Percentiles rank a stretch among this genome's conserved stretches.
These are phyloP conservation scores for Zygosaccharomyces pseudorouxii DNA, from an alignment of 805 yeast genomes.

Conservation along the genomic window DNA sequence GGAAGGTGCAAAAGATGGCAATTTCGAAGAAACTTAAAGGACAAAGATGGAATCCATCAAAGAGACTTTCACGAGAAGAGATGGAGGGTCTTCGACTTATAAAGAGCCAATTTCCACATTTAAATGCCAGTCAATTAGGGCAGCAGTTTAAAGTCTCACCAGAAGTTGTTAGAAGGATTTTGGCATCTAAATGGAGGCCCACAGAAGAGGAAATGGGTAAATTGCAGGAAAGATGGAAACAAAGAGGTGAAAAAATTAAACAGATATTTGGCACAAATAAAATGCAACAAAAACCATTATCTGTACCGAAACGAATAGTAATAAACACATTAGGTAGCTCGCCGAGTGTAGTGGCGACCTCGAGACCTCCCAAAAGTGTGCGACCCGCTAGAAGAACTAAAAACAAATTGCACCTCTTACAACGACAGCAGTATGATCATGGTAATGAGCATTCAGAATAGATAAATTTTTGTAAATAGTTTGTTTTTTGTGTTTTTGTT, in stretches of 20 bases:
- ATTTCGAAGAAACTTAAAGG: slow-evolving; percentile 56
- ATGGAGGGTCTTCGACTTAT: slow-evolving; percentile 60
- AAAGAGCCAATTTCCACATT: slow-evolving; percentile 53
- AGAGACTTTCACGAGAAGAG: slow-evolving; percentile 60
- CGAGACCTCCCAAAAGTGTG: neutral
- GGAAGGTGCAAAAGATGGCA: slow-evolving; percentile 68
- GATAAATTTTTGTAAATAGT: neutral
- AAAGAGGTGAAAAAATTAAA: slow-evolving; percentile 42
- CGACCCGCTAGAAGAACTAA: neutral
- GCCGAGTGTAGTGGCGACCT: neutral
- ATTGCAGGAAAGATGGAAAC: slow-evolving; percentile 48
- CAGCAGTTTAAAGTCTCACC: slow-evolving; percentile 67
- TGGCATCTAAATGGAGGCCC: slow-evolving; percentile 76
- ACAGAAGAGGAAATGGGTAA: slow-evolving; percentile 45
- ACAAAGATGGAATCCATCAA: slow-evolving; percentile 60
- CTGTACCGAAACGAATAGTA: neutral
- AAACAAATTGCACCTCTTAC: slow-evolving; percentile 10
- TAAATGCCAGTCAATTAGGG: slow-evolving; percentile 56
- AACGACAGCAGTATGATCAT: neutral
- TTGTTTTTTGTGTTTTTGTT: neutral
- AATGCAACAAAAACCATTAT: neutral
- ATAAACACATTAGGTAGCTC: neutral
- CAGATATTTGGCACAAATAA: slow-evolving; percentile 15
- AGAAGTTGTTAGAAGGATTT: slow-evolving; percentile 74
- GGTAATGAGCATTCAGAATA: neutral